Evolutionary conservation across 108 stramenopile species (phyloP), one percentile per base, ranked within the genome.

Genomic region (Craspedostauros australis): DNA sequence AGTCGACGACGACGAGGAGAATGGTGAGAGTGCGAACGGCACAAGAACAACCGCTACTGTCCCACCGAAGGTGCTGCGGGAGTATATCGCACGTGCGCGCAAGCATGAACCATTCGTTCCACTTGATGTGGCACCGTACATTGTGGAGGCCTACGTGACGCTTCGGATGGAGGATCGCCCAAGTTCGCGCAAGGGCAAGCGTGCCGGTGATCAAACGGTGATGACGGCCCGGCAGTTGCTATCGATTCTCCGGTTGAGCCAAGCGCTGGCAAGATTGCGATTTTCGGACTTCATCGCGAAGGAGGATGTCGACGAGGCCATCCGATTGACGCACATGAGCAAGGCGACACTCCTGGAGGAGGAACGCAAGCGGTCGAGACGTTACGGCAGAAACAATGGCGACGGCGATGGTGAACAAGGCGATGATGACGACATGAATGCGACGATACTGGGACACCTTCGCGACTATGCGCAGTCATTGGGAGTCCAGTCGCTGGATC

Each of bases 151-250:
- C 9, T 99, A 98, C 64, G 98, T 99, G 6, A 60, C 68, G 32
- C 59, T 98, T 42, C 89, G 98, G 2, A 66, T 75, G 59, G 77
- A 93, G 61, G 80, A 72, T 36, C 76, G 75, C 16, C 77, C 83
- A 2, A n/a, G n/a, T n/a, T n/a, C n/a, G n/a, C n/a, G n/a, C n/a
- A n/a, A n/a, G n/a, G 81, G 88, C 27, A 57, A 42, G 8, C 32
- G 72, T 18, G 69, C 69, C 50, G 78, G 80, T 18, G 91, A 88
- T 60, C 96, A 98, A 60, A 93, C 94, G 6, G 82, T 80, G 50
- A 96, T 98, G 93, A 99, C 98, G 15, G 92, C 98, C 5, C 77
- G 98, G 32, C 96, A 97, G 77, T 80, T 99, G 20, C 72, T 99
- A 3, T 96, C 95, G 23, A 98, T 98, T 58, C 74, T 99, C 21